Conservation (phyloP, 441 rosid species). For the Erodium trifolium region DNA sequence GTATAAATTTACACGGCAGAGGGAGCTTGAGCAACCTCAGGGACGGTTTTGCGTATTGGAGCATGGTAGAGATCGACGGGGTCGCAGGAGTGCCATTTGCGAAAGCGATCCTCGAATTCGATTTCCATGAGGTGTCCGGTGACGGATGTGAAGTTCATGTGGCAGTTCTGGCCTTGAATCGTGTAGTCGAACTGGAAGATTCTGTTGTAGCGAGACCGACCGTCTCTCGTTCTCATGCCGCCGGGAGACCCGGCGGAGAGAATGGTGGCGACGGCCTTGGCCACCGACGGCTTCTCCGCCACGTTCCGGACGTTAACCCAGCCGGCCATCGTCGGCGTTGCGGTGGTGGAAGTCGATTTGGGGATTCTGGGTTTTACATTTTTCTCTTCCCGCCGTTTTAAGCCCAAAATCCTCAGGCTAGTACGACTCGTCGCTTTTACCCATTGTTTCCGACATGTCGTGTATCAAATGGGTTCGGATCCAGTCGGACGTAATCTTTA, state of each 20-base stretch:
- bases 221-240: constrained; percentile 60
- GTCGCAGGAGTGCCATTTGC: constrained; percentile 94
- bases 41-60: constrained; percentile 69
- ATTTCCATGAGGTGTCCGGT: constrained; percentile 91
- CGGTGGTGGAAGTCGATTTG: background rate
- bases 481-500: too few relatives aligned
- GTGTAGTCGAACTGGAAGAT: constrained; percentile 81
- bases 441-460: background rate
- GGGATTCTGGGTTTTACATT: background rate
- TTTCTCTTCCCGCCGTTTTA: background rate
- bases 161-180: constrained; percentile 70
- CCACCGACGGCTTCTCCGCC: constrained; percentile 98
- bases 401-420: background rate
- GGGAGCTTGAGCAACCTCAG: constrained; percentile 42
- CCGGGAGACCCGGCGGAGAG: constrained; percentile 36
- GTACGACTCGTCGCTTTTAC: background rate
- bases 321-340: constrained; percentile 36
- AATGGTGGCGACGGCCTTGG: constrained; percentile 75
- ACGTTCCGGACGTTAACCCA: constrained; percentile 62
- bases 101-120: constrained; percentile 78
- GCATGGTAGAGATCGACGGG: constrained; percentile 80
- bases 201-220: constrained; percentile 87
- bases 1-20: background rate
- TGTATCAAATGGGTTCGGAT: too few relatives aligned
- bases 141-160: constrained; percentile 85